A percentile compares a stretch with the other conserved stretches of the same genome.
phyloP scores from a whole-genome alignment of 306 rosid species.

The Cyamopsis tetragonoloba region DNA sequence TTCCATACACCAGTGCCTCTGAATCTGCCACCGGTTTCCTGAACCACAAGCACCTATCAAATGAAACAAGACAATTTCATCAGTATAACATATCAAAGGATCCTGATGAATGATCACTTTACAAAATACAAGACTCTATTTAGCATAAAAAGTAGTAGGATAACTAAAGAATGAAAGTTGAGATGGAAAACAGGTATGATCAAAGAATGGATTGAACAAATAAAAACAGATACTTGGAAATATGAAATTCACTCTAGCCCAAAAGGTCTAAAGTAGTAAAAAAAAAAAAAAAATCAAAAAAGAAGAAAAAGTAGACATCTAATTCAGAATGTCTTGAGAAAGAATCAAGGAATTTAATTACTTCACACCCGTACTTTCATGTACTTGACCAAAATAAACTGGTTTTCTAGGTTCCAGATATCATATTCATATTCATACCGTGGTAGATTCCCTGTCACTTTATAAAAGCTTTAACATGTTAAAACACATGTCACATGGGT shows the following conservation, averaged over 20 bases:
- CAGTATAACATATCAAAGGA: not conserved
- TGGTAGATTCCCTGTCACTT: not conserved
- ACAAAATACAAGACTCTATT: not conserved
- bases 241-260: not conserved
- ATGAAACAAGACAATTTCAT: slow-evolving; percentile 20
- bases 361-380: not conserved
- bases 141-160: not conserved
- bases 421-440: no score
- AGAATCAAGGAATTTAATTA: not conserved
- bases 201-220: not conserved
- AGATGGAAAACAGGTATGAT: not conserved
- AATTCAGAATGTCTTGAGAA: no score
- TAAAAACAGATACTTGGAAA: not conserved
- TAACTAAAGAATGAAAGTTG: not conserved
- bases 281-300: no score
- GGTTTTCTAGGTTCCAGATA: not conserved
- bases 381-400: not conserved
- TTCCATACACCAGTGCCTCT: slow-evolving; percentile 70
- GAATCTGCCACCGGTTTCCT: slow-evolving; percentile 65
- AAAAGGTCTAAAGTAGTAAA: not conserved
- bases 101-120: not conserved
- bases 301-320: no score
- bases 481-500: not conserved
- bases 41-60: slow-evolving; percentile 80
- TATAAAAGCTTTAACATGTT: not conserved